Evolutionary conservation across 179 eudicot species (phyloP).

Genomic region (Spergularia azorica): DNA sequence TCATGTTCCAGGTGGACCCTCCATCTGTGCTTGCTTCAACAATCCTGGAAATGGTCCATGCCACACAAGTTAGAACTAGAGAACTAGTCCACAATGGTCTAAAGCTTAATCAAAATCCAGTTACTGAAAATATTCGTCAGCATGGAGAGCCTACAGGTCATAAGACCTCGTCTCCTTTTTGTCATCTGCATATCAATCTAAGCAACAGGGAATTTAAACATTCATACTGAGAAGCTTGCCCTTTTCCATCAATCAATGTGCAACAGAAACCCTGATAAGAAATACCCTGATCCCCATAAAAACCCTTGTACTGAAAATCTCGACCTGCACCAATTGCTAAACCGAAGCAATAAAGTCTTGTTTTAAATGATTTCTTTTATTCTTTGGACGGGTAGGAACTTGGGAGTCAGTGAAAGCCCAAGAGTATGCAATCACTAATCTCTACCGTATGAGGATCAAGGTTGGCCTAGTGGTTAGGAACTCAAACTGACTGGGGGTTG

Average conservation of each 20-base stretch:
- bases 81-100: not conserved
- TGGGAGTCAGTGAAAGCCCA: not conserved
- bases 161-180: not conserved
- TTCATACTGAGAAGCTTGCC: not conserved
- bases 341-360: too few species aligned
- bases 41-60: conserved; percentile 46
- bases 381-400: too few species aligned
- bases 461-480: too few species aligned
- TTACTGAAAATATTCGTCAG: too few species aligned
- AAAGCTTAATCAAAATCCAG: not conserved
- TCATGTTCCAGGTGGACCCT: conserved; percentile 67
- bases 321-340: too few species aligned
- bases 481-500: too few species aligned
- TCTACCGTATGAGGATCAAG: too few species aligned
- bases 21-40: conserved; percentile 86
- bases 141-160: not conserved
- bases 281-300: not conserved
- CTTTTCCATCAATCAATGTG: not conserved
- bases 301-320: too few species aligned
- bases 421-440: not conserved
- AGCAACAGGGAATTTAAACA: not conserved
- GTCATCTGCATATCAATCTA: not conserved
- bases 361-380: too few species aligned
- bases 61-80: not conserved
- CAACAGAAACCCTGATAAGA: not conserved